Percentiles rank a stretch among this genome's conserved stretches.
These are phyloP conservation scores for Juncus inflexus DNA, from an alignment of 176 grass and related monocot genomes.

Conservation along the genomic window DNA sequence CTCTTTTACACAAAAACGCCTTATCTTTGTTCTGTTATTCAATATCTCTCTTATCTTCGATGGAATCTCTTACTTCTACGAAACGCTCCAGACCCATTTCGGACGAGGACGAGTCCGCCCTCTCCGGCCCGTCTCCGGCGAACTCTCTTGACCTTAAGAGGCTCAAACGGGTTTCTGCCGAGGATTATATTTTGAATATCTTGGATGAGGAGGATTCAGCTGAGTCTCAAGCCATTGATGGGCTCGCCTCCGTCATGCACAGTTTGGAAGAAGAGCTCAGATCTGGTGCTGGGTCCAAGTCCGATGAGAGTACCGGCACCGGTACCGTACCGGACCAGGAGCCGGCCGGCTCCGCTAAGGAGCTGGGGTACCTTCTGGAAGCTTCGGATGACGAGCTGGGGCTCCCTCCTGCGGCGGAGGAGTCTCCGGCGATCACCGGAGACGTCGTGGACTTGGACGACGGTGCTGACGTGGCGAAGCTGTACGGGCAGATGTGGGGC, in stretches of 20 bases:
- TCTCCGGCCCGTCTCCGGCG: background rate
- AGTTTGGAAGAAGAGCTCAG: slow-evolving; percentile 43
- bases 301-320: background rate
- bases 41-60: background rate
- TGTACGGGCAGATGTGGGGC: slow-evolving; percentile 33
- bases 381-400: slow-evolving; percentile 54
- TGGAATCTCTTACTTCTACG: background rate
- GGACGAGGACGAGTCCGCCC: slow-evolving; percentile 10
- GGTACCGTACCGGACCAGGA: background rate
- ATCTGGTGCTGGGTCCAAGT: slow-evolving; percentile 7
- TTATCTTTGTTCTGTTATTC: background rate
- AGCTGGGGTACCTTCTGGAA: slow-evolving; percentile 40
- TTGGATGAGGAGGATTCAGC: slow-evolving; percentile 28
- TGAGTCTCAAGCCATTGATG: slow-evolving; percentile 10
- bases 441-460: background rate
- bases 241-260: slow-evolving; percentile 41
- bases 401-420: slow-evolving; percentile 25
- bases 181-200: slow-evolving; percentile 23
- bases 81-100: slow-evolving; percentile 8
- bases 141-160: slow-evolving; percentile 26
- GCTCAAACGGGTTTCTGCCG: background rate
- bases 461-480: background rate
- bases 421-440: background rate
- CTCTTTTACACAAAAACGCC: background rate
- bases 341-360: background rate